Evolutionary conservation across 306 rosid genomes (phyloP).

Genomic region (Canavalia ensiformis): DNA sequence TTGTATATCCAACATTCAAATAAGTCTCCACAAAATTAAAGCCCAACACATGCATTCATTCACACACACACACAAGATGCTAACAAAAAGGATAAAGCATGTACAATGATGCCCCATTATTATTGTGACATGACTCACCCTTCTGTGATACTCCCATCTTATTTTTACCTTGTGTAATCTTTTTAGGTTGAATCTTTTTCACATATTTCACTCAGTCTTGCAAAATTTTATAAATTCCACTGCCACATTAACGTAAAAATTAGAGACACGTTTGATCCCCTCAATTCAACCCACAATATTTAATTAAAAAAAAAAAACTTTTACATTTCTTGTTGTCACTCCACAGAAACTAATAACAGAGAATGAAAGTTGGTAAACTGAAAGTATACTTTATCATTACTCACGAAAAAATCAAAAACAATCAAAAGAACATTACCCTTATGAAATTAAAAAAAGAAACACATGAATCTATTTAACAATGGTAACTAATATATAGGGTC

Average conservation of each 20-base stretch:
- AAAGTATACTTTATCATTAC: constrained; percentile 33
- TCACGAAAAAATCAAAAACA: not conserved
- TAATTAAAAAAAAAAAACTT: too few species aligned
- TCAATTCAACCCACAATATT: too few species aligned
- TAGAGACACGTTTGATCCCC: too few species aligned
- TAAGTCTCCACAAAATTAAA: not conserved
- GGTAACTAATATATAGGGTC: too few species aligned
- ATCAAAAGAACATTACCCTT: not conserved
- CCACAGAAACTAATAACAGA: not conserved
- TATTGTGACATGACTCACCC: too few species aligned
- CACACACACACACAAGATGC: not conserved
- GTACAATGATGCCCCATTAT: too few species aligned
- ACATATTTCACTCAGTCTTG: not conserved
- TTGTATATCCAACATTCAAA: constrained; percentile 2
- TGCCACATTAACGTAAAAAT: too few species aligned
- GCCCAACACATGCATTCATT: not conserved
- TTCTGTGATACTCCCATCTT: not conserved
- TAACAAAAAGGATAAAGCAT: not conserved
- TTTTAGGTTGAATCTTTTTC: not conserved
- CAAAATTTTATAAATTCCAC: not conserved
- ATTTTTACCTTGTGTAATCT: not conserved
- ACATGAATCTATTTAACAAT: not conserved
- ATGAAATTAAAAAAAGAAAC: not conserved
- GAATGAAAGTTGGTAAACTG: not conserved
- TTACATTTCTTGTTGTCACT: too few species aligned